Percentiles rank a stretch among this genome's conserved stretches.
phyloP scores from a whole-genome alignment of 352 stramenopile genomes.

The Phytophthora niederhauseri region DNA sequence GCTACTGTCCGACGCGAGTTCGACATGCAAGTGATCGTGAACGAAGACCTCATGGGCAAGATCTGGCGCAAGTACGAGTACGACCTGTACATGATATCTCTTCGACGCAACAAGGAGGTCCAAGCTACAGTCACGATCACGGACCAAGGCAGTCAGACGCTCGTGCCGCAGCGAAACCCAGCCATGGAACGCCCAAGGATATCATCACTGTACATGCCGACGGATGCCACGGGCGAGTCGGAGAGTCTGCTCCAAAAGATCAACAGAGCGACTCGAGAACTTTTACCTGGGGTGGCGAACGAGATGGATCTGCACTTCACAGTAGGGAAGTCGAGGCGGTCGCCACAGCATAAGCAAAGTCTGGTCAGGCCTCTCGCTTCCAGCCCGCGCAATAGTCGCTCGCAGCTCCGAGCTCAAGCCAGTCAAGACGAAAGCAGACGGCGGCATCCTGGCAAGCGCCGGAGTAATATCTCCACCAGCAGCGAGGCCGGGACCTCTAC shows the following conservation, averaged over 20 bases:
- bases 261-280: slow-evolving; percentile 46
- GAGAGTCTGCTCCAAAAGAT: slow-evolving; percentile 68
- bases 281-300: slow-evolving; percentile 52
- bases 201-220: slow-evolving; percentile 49
- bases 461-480: slow-evolving; percentile 6
- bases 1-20: slow-evolving; percentile 47
- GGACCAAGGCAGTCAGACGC: slow-evolving; percentile 55
- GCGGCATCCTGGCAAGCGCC: slow-evolving; percentile 15
- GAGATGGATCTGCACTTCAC: slow-evolving; percentile 40
- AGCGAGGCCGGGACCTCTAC: slow-evolving; percentile 10
- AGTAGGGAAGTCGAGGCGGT: slow-evolving; percentile 13
- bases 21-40: slow-evolving; percentile 52
- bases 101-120: slow-evolving; percentile 57
- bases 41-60: slow-evolving; percentile 62
- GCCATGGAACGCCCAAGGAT: slow-evolving; percentile 64
- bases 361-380: slow-evolving; percentile 28
- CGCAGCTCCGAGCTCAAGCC: slow-evolving; percentile 27
- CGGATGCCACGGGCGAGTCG: slow-evolving; percentile 32
- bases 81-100: slow-evolving; percentile 61
- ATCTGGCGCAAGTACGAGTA: slow-evolving; percentile 70
- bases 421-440: slow-evolving; percentile 27
- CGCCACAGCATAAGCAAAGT: slow-evolving; percentile 25
- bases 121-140: slow-evolving; percentile 60
- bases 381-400: slow-evolving; percentile 34
- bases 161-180: slow-evolving; percentile 69